Percentiles rank a stretch among this genome's conserved stretches.
Evolutionary conservation across 352 stramenopile species (phyloP).

Genomic region (Pythium utonaiense): DNA sequence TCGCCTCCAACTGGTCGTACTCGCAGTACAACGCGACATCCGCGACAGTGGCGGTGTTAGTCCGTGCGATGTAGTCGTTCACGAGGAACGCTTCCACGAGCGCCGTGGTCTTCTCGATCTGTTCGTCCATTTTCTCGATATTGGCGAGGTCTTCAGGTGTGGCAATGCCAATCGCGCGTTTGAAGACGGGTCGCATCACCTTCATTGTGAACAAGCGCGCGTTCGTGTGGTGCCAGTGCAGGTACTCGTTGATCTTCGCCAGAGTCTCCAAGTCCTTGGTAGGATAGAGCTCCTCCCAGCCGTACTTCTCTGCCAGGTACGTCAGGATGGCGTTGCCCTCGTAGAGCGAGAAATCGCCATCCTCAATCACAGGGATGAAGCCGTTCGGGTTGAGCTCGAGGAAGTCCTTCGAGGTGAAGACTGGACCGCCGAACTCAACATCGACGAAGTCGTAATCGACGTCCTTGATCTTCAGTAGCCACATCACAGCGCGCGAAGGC

Average conservation of each 20-base stretch:
- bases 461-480: conserved; percentile 46
- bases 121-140: conserved; percentile 32
- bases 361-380: conserved; percentile 45
- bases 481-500: conserved; percentile 39
- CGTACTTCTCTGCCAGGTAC: conserved; percentile 50
- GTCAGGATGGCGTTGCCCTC: conserved; percentile 55
- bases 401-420: conserved; percentile 51
- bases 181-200: conserved; percentile 36
- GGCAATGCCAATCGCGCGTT: conserved; percentile 27
- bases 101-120: conserved; percentile 31
- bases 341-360: conserved; percentile 55
- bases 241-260: conserved; percentile 63
- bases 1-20: conserved; percentile 58
- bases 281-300: conserved; percentile 57
- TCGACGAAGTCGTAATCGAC: conserved; percentile 36
- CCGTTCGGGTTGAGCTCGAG: conserved; percentile 47
- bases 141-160: conserved; percentile 34
- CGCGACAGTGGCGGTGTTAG: conserved; percentile 52
- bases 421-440: conserved; percentile 28
- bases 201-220: conserved; percentile 45
- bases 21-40: conserved; percentile 59
- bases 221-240: conserved; percentile 71
- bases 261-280: conserved; percentile 32
- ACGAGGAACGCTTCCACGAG: conserved; percentile 49
- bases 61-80: conserved; percentile 45